Evolutionary conservation across 805 yeast genomes (phyloP).

Genomic region (Pichia gijzeniarum): DNA sequence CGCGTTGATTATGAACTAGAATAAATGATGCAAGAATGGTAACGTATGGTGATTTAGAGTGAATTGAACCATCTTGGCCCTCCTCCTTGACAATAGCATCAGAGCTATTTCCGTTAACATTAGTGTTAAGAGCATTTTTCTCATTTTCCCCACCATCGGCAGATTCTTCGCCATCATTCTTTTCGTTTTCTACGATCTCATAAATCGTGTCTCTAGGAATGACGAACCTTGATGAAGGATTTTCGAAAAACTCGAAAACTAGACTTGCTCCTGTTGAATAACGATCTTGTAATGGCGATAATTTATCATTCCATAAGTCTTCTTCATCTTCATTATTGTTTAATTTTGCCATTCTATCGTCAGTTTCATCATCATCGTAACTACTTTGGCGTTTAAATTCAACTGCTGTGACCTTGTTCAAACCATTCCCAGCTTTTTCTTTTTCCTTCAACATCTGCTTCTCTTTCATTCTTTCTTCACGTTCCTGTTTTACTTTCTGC

Average conservation of each 20-base stretch:
- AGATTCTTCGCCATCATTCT: not conserved
- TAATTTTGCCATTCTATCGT: constrained; percentile 13
- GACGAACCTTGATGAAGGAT: constrained; percentile 63
- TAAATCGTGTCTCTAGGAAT: constrained; percentile 73
- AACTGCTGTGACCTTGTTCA: not conserved
- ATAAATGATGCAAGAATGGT: constrained; percentile 44
- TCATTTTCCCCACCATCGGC: constrained; percentile 15
- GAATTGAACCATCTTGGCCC: constrained; percentile 5
- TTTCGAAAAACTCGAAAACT: constrained; percentile 80
- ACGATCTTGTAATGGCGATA: constrained; percentile 74
- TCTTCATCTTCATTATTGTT: constrained; percentile 15
- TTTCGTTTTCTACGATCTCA: constrained; percentile 42
- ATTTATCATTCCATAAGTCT: constrained; percentile 43
- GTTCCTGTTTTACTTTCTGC: constrained; percentile 19
- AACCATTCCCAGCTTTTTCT: constrained; percentile 4
- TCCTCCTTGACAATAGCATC: constrained; percentile 15
- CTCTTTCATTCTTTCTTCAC: constrained; percentile 18
- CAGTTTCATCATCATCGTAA: constrained; percentile 11
- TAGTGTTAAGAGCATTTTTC: constrained; percentile 13
- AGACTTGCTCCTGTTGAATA: constrained; percentile 64
- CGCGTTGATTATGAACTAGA: constrained; percentile 45
- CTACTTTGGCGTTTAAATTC: constrained; percentile 11
- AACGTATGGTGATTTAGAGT: constrained; percentile 20
- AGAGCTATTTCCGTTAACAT: constrained; percentile 13
- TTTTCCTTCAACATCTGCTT: constrained; percentile 6